Conservation (phyloP, 2,329 filamentous ascomycete species). For the Claviceps maximensis region DNA sequence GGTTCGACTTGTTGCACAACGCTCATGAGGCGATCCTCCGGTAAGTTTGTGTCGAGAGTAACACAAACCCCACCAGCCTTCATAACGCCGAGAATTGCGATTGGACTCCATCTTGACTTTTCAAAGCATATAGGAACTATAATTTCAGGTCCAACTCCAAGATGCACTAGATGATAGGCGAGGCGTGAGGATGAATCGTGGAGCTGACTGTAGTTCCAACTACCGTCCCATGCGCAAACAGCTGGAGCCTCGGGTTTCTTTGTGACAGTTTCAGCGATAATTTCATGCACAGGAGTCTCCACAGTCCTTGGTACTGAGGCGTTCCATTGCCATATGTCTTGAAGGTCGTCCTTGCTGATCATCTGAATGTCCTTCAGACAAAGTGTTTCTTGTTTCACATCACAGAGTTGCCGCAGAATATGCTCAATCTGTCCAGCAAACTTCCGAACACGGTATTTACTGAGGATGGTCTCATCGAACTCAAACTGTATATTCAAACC, state of each 20-base stretch:
- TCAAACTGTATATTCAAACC: not conserved
- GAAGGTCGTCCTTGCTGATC: slow-evolving; percentile 2
- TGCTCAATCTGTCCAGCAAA: slow-evolving; percentile 1
- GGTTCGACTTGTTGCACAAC: slow-evolving; percentile 10
- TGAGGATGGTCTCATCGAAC: not conserved
- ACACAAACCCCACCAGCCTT: slow-evolving; percentile 6
- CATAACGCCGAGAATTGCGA: slow-evolving; percentile 5
- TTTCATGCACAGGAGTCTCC: slow-evolving; percentile 4
- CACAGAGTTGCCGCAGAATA: not conserved
- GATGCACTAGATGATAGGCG: slow-evolving; percentile 4
- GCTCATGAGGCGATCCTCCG: slow-evolving; percentile 7
- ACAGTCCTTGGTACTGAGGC: slow-evolving; percentile 2
- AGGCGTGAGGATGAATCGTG: slow-evolving; percentile 5
- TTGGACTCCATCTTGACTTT: slow-evolving; percentile 6
- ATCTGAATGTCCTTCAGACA: not conserved
- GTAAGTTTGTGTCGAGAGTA: slow-evolving; percentile 9
- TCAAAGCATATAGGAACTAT: slow-evolving; percentile 6
- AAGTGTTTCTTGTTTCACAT: not conserved
- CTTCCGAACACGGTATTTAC: not conserved
- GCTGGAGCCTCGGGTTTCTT: slow-evolving; percentile 5
- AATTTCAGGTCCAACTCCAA: slow-evolving; percentile 2
- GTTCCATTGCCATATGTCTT: slow-evolving; percentile 6
- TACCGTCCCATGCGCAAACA: slow-evolving; percentile 22
- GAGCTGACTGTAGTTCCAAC: slow-evolving; percentile 24
- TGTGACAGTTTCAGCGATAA: not conserved